A percentile compares a stretch with the other conserved stretches of the same genome.
Conservation (phyloP, 2,329 filamentous ascomycete genomes). For the Neofusicoccum parvum region DNA sequence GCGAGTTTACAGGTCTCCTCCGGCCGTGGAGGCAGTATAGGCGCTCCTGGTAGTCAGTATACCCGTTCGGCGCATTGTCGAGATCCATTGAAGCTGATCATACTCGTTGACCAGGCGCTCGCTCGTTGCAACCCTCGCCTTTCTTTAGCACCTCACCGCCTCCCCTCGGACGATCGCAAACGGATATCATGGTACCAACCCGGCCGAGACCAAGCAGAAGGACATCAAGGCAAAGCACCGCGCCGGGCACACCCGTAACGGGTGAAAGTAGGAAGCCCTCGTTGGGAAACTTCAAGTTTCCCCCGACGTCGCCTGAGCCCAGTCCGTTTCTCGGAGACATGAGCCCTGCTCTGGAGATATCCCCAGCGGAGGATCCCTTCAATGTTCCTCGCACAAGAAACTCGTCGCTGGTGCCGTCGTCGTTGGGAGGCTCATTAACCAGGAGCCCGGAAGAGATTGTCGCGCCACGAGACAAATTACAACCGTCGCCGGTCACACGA, state of each 20-base stretch:
- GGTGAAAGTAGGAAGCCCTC: conserved; percentile 39
- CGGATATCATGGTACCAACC: conserved; percentile 34
- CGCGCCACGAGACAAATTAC: conserved; percentile 57
- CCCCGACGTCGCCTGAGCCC: conserved; percentile 38
- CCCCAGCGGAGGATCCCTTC: conserved; percentile 7
- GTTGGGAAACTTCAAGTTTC: conserved; percentile 59
- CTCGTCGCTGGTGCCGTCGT: background rate
- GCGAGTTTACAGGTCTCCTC: conserved; percentile 78
- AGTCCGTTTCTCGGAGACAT: conserved; percentile 21
- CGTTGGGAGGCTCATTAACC: background rate
- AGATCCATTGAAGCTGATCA: background rate
- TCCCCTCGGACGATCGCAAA: conserved; percentile 31
- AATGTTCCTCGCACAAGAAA: conserved; percentile 1
- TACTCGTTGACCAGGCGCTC: background rate
- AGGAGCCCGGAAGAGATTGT: conserved; percentile 10
- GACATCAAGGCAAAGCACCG: conserved; percentile 10
- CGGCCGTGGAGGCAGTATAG: conserved; percentile 29
- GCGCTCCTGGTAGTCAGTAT: conserved; percentile 30
- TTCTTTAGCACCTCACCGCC: conserved; percentile 44
- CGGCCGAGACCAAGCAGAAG: conserved; percentile 28
- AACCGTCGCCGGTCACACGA: conserved; percentile 59
- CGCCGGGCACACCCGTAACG: conserved; percentile 40
- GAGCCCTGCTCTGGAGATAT: conserved; percentile 20
- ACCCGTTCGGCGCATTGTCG: conserved; percentile 32
- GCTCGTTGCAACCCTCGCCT: conserved; percentile 43